Evolutionary conservation across 2,329 filamentous ascomycete species (phyloP).

Genomic region (Claviceps lovelessii): DNA sequence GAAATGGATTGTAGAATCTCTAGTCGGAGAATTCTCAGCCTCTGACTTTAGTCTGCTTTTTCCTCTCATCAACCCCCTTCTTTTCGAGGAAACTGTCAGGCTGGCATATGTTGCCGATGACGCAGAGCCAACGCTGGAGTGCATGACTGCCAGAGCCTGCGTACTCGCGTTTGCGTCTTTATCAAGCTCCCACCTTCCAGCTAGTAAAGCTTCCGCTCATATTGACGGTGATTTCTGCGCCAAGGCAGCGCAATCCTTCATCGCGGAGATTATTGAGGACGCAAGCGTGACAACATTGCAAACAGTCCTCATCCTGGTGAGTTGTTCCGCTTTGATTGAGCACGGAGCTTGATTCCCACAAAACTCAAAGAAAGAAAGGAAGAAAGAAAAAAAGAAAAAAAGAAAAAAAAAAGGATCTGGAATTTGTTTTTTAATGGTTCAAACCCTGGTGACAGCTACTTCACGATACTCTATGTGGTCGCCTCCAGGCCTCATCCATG

Average conservation of each 20-base stretch:
- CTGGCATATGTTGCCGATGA: constrained; percentile 25
- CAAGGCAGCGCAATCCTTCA: constrained; percentile 25
- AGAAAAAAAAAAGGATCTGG: not conserved
- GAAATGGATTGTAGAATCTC: constrained; percentile 12
- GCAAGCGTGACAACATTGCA: constrained; percentile 29
- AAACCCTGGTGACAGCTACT: constrained; percentile 17
- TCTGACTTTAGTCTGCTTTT: constrained; percentile 30
- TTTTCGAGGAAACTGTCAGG: constrained; percentile 32
- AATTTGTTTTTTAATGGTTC: not conserved
- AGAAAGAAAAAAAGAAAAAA: not conserved
- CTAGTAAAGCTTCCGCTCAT: constrained; percentile 1
- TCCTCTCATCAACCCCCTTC: constrained; percentile 30
- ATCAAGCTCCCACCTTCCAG: constrained; percentile 12
- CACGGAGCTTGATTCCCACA: not conserved
- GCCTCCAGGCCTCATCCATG: constrained; percentile 29
- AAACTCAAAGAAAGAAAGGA: no score
- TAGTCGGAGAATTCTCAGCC: constrained; percentile 12
- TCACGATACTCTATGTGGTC: constrained; percentile 30
- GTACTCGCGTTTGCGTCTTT: constrained; percentile 34
- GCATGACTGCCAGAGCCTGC: constrained; percentile 27
- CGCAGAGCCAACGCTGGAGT: constrained; percentile 10
- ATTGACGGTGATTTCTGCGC: constrained; percentile 28
- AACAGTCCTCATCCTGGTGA: constrained; percentile 32
- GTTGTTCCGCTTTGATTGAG: constrained; percentile 8
- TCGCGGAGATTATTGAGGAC: constrained; percentile 29